Conservation (phyloP, 805 yeast species). For the Nadsonia fulvescens region DNA sequence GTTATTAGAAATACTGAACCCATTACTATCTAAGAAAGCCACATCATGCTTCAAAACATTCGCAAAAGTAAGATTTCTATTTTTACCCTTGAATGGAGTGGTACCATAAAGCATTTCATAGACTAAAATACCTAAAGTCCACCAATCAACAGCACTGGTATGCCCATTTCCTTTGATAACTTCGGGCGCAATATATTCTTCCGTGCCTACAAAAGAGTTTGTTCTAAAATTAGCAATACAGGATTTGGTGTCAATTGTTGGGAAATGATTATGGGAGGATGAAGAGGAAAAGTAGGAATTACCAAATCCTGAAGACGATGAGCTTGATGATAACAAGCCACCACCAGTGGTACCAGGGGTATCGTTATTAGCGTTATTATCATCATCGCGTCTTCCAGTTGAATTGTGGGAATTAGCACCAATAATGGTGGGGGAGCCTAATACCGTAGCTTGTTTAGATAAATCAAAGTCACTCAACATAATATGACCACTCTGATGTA, state of each 20-base stretch:
- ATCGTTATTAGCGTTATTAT: too few species aligned
- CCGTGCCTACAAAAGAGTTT: conserved; percentile 96
- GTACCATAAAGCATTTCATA: conserved; percentile 93
- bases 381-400: too few species aligned
- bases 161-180: conserved; percentile 95
- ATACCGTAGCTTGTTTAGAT: conserved; percentile 68
- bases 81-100: conserved; percentile 89
- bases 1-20: conserved; percentile 43
- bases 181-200: conserved; percentile 96
- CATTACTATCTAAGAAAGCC: conserved; percentile 35
- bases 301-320: too few species aligned
- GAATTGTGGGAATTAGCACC: too few species aligned
- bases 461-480: conserved; percentile 95
- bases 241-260: conserved; percentile 78
- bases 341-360: conserved; percentile 15
- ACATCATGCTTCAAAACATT: conserved; percentile 76
- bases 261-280: conserved; percentile 24
- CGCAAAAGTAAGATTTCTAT: conserved; percentile 76
- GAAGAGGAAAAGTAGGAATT: too few species aligned
- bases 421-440: conserved; percentile 59
- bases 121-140: conserved; percentile 89
- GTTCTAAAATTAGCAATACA: conserved; percentile 94
- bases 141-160: conserved; percentile 97
- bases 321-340: too few species aligned
- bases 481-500: conserved; percentile 95